These are phyloP conservation scores for Fusarium illudens DNA, from an alignment of 2,329 filamentous ascomycete genomes.

Conservation along the genomic window DNA sequence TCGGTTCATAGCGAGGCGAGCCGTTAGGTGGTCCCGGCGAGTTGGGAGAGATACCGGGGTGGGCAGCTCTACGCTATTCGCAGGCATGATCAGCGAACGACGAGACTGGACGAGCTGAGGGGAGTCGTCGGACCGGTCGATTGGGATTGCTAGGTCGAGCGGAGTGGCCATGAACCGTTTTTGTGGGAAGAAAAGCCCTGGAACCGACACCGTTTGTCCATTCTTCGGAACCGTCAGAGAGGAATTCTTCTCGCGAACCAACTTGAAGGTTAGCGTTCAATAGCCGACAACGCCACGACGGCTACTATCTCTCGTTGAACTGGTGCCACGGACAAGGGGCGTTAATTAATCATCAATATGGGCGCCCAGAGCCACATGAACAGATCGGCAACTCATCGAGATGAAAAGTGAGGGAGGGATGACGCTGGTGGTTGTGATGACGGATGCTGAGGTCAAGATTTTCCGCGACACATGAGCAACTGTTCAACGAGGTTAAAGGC, in stretches of 20 bases:
- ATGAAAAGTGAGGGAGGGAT: not conserved
- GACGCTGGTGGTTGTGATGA: conserved; percentile 7
- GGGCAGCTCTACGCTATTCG: conserved; percentile 21
- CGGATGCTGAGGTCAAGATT: conserved; percentile 28
- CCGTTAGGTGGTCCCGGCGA: conserved; percentile 39
- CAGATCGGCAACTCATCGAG: not conserved
- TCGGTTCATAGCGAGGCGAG: conserved; percentile 42
- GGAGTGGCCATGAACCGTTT: conserved; percentile 8
- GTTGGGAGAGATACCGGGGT: conserved; percentile 36
- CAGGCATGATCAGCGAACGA: conserved; percentile 26
- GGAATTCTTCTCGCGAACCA: conserved; percentile 9
- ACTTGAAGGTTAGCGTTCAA: conserved; percentile 17
- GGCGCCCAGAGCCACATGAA: not conserved
- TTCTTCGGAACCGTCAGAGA: not conserved
- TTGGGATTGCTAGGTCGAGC: conserved; percentile 12
- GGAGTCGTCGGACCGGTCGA: conserved; percentile 8
- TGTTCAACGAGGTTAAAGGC: conserved; percentile 18
- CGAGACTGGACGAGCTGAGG: not conserved
- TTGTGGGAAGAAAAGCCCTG: not conserved
- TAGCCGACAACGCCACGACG: conserved; percentile 17
- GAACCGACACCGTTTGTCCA: not conserved
- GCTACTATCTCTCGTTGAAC: not conserved
- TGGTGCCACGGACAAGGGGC: conserved; percentile 2
- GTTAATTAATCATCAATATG: not conserved
- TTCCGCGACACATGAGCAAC: conserved; percentile 21